phyloP scores from a whole-genome alignment of 1,139 yeast species.

The Nakaseomyces nivariensis region DNA sequence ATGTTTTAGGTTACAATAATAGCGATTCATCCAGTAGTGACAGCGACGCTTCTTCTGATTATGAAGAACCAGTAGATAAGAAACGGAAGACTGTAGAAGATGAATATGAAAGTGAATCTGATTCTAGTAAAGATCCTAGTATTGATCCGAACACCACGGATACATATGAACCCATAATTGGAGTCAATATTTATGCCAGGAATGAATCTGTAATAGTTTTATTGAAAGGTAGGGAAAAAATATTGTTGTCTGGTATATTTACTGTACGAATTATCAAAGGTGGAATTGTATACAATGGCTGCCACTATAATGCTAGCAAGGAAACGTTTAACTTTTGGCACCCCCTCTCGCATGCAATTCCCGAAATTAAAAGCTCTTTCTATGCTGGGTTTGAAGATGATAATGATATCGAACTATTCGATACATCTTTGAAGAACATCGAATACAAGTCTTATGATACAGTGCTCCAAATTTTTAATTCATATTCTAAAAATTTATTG shows the following conservation, averaged over 20 bases:
- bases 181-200: conserved; percentile 7
- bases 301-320: conserved; percentile 38
- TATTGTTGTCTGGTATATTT: conserved; percentile 54
- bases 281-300: conserved; percentile 44
- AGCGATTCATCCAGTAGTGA: neutral
- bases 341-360: conserved; percentile 45
- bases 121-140: no score
- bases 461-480: conserved; percentile 16
- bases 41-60: neutral
- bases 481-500: conserved; percentile 9
- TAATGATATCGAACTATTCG: neutral
- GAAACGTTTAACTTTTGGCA: conserved; percentile 36
- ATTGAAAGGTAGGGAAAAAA: conserved; percentile 28
- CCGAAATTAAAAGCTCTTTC: conserved; percentile 37
- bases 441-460: neutral
- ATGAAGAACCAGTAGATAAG: neutral
- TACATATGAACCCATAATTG: conserved; percentile 3
- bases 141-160: neutral
- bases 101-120: neutral
- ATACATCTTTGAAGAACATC: neutral
- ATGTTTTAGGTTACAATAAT: neutral
- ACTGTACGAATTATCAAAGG: conserved; percentile 48
- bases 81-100: neutral
- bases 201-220: conserved; percentile 7
- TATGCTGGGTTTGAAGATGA: conserved; percentile 29